These are phyloP conservation scores for Cladophialophora immunda DNA, from an alignment of 2,329 filamentous ascomycete genomes.

Conservation along the genomic window DNA sequence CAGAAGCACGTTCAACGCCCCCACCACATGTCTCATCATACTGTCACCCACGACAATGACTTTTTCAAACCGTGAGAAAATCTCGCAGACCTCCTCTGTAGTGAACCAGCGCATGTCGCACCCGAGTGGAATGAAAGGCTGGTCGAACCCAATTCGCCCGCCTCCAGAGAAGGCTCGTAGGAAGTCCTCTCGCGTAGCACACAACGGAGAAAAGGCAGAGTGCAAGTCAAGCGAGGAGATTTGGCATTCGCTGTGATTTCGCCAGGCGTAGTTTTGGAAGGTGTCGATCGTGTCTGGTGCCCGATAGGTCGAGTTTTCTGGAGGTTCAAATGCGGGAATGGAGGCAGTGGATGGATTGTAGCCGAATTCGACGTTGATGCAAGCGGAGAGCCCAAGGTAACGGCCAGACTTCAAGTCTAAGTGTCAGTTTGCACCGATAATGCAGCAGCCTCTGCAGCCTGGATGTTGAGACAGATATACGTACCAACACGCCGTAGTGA, in stretches of 20 bases:
- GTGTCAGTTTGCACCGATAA: neutral
- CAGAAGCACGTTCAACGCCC: slow-evolving; percentile 57
- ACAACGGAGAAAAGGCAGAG: slow-evolving; percentile 49
- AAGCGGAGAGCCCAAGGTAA: slow-evolving; percentile 10
- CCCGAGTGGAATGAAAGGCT: slow-evolving; percentile 55
- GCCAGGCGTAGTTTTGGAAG: slow-evolving; percentile 54
- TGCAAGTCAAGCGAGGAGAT: slow-evolving; percentile 58
- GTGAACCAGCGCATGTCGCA: slow-evolving; percentile 61
- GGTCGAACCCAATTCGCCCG: slow-evolving; percentile 56
- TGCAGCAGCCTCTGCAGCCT: slow-evolving; percentile 4
- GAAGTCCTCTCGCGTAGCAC: slow-evolving; percentile 48
- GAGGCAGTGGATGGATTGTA: slow-evolving; percentile 8
- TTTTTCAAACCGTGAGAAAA: slow-evolving; percentile 57
- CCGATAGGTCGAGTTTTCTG: slow-evolving; percentile 43
- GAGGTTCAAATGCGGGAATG: slow-evolving; percentile 38
- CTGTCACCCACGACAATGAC: slow-evolving; percentile 59
- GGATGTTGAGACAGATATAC: neutral
- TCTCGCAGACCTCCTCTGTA: slow-evolving; percentile 57
- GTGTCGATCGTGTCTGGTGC: slow-evolving; percentile 48
- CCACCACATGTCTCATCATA: slow-evolving; percentile 60
- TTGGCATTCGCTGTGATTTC: slow-evolving; percentile 50
- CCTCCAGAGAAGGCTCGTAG: slow-evolving; percentile 55
- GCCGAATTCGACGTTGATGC: slow-evolving; percentile 14
- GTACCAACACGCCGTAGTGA: slow-evolving; percentile 15
- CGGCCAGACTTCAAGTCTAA: slow-evolving; percentile 7